These are phyloP conservation scores for Trichoderma erinaceum DNA, from an alignment of 495 filamentous ascomycete genomes.

Conservation along the genomic window DNA sequence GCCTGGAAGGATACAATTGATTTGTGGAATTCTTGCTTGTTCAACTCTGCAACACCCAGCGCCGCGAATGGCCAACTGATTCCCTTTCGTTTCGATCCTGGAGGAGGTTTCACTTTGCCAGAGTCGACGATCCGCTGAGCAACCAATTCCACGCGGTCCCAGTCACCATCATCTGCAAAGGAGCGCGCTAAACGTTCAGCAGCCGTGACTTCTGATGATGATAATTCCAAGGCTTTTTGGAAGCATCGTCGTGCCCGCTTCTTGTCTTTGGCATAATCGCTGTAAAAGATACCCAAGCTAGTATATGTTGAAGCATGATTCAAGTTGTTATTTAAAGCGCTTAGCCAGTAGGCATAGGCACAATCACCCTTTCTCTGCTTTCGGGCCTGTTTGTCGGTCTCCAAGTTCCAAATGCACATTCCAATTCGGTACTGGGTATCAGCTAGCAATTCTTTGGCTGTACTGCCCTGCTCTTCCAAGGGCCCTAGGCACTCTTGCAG, in stretches of 20 bases:
- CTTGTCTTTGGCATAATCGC: constrained; percentile 82
- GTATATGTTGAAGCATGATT: constrained; percentile 92
- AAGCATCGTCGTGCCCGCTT: constrained; percentile 83
- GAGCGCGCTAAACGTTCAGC: constrained; percentile 78
- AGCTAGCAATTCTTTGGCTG: constrained; percentile 65
- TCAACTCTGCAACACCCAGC: constrained; percentile 91
- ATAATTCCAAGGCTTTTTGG: constrained; percentile 94
- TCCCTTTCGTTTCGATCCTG: constrained; percentile 83
- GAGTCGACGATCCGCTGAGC: constrained; percentile 89
- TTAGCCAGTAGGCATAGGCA: constrained; percentile 77
- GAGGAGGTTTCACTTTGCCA: constrained; percentile 78
- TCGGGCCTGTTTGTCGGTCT: constrained; percentile 61
- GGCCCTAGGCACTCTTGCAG: constrained; percentile 62
- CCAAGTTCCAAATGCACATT: constrained; percentile 78
- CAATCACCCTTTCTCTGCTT: constrained; percentile 60
- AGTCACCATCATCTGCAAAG: constrained; percentile 86
- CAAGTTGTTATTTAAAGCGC: constrained; percentile 76
- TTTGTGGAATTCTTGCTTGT: constrained; percentile 82
- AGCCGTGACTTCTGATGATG: constrained; percentile 75
- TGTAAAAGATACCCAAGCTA: constrained; percentile 89
- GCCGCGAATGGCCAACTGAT: constrained; percentile 97
- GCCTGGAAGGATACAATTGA: constrained; percentile 87
- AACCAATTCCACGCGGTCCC: constrained; percentile 92
- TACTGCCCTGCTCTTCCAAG: constrained; percentile 39
- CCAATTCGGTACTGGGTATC: constrained; percentile 86